phyloP scores from a whole-genome alignment of 2,329 filamentous ascomycete genomes.

The Thermoascus crustaceus region DNA sequence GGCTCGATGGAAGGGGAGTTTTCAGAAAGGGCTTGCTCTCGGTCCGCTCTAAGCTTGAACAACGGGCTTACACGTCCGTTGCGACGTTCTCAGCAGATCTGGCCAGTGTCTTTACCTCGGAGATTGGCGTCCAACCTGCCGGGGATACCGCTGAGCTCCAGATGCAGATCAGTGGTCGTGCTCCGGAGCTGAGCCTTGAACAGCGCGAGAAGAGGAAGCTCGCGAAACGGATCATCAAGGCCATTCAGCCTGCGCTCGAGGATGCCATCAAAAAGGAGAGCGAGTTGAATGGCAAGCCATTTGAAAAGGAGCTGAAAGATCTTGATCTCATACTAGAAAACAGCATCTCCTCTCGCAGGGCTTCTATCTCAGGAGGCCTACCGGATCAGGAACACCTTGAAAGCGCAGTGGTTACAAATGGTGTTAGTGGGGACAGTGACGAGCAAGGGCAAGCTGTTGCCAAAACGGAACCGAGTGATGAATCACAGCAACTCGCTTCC shows the following conservation, averaged over 20 bases:
- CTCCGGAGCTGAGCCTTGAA: conserved; percentile 47
- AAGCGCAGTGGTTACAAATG: conserved; percentile 38
- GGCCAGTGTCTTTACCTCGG: conserved; percentile 47
- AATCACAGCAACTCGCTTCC: conserved; percentile 8
- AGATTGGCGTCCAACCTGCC: conserved; percentile 43
- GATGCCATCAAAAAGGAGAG: conserved; percentile 70
- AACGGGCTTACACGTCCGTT: conserved; percentile 53
- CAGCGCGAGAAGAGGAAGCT: conserved; percentile 73
- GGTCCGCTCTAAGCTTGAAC: conserved; percentile 46
- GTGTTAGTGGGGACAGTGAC: conserved; percentile 15
- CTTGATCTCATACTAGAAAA: conserved; percentile 65
- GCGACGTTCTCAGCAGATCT: conserved; percentile 53
- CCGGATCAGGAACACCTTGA: conserved; percentile 33
- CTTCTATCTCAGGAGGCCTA: conserved; percentile 38
- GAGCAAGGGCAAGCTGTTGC: conserved; percentile 5
- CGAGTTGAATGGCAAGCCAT: conserved; percentile 64
- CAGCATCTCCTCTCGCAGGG: conserved; percentile 50
- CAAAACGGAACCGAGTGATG: conserved; percentile 20
- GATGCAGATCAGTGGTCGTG: conserved; percentile 43
- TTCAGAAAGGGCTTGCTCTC: conserved; percentile 48
- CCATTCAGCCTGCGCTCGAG: conserved; percentile 69
- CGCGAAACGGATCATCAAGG: conserved; percentile 83
- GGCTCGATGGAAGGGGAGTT: conserved; percentile 44
- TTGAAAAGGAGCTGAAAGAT: conserved; percentile 62
- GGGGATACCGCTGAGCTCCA: conserved; percentile 39